These are phyloP conservation scores for Xerophyta viscosa DNA, from an alignment of 106 monocot species.

Conservation along the genomic window DNA sequence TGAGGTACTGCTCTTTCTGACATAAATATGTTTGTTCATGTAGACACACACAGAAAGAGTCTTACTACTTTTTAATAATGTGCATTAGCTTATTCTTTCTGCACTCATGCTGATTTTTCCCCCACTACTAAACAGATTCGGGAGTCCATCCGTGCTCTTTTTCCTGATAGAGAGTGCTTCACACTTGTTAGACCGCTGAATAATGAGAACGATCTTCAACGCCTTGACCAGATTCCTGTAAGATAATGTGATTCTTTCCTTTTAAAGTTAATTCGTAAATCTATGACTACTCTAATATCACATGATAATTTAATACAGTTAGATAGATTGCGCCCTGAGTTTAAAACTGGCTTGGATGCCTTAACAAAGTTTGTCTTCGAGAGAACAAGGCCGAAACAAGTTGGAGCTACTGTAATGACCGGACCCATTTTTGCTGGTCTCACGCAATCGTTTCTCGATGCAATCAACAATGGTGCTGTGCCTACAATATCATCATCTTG, in stretches of 20 bases:
- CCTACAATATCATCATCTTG: conserved; percentile 97
- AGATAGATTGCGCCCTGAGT: conserved; percentile 72
- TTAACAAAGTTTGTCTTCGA: conserved; percentile 81
- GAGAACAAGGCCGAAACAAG: conserved; percentile 83
- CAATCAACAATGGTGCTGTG: conserved; percentile 94
- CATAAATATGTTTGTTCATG: not conserved
- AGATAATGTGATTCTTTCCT: not conserved
- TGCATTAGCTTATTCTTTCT: too few relatives aligned
- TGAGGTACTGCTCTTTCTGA: conserved; percentile 39
- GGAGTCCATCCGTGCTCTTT: conserved; percentile 91
- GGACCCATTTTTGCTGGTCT: conserved; percentile 86
- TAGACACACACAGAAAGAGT: too few relatives aligned
- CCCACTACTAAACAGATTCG: conserved; percentile 46
- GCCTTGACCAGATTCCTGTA: conserved; percentile 64
- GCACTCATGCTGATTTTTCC: not conserved
- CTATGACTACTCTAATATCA: not conserved
- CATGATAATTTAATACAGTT: conserved; percentile 34
- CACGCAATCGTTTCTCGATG: conserved; percentile 88
- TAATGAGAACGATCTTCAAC: conserved; percentile 87
- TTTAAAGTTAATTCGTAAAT: not conserved
- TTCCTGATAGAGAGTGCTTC: conserved; percentile 97
- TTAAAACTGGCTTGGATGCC: conserved; percentile 78
- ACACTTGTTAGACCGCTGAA: conserved; percentile 87
- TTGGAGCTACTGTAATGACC: conserved; percentile 79
- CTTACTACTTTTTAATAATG: too few relatives aligned